phyloP scores from a whole-genome alignment of 2,329 filamentous ascomycete species.

The Phaeosphaeria sp. region DNA sequence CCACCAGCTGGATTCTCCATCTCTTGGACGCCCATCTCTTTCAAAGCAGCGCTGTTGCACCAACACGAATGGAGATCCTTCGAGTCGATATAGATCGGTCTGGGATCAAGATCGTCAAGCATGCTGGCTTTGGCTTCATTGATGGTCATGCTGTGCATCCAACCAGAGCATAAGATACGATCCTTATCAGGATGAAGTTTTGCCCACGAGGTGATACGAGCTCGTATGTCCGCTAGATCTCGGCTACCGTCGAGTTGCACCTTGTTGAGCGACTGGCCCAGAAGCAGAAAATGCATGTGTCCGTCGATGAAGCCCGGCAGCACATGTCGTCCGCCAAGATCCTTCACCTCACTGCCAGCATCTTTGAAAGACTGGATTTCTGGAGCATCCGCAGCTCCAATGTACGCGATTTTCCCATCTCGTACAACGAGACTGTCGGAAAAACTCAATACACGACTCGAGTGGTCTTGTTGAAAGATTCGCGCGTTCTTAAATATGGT shows the following conservation, averaged over 20 bases:
- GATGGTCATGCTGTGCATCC: conserved; percentile 65
- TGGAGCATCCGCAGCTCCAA: conserved; percentile 40
- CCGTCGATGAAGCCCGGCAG: conserved; percentile 65
- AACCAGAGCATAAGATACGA: conserved; percentile 61
- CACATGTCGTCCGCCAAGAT: conserved; percentile 51
- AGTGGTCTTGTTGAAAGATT: conserved; percentile 24
- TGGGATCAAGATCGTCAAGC: conserved; percentile 60
- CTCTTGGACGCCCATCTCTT: conserved; percentile 57
- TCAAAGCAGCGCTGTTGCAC: conserved; percentile 61
- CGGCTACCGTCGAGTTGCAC: conserved; percentile 57
- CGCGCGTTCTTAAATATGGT: conserved; percentile 38
- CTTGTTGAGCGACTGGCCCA: conserved; percentile 63
- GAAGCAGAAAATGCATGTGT: conserved; percentile 64
- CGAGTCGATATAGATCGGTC: conserved; percentile 64
- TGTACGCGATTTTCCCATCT: conserved; percentile 50
- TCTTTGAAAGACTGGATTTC: conserved; percentile 36
- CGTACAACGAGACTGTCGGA: conserved; percentile 49
- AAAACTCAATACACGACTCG: conserved; percentile 12
- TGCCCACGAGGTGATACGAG: conserved; percentile 55
- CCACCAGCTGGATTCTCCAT: conserved; percentile 61
- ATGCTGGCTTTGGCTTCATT: conserved; percentile 57
- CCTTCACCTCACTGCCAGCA: conserved; percentile 28
- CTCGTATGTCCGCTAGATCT: conserved; percentile 58
- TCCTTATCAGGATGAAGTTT: conserved; percentile 53
- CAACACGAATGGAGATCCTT: conserved; percentile 65